Percentiles rank a stretch among this genome's conserved stretches.
phyloP scores from a whole-genome alignment of 2,329 filamentous ascomycete species.

The Neofusicoccum parvum region DNA sequence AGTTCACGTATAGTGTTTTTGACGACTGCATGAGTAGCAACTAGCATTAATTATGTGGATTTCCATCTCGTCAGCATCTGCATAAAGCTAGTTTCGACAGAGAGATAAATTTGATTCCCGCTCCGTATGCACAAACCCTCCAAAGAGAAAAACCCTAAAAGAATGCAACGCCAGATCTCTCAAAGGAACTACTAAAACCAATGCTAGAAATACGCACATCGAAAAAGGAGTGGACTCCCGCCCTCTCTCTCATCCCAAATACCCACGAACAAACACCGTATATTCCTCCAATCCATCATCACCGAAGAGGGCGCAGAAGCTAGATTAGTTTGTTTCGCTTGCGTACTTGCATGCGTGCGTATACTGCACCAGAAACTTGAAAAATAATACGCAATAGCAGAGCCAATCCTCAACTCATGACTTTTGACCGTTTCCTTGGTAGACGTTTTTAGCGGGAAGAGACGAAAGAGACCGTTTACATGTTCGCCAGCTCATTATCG shows the following conservation, averaged over 20 bases:
- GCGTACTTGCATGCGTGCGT: background rate
- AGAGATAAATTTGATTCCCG: background rate
- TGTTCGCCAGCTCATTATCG: slow-evolving; percentile 88
- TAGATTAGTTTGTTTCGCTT: background rate
- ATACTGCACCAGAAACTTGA: too few relatives aligned
- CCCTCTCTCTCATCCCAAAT: background rate
- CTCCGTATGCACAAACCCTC: background rate
- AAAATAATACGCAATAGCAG: background rate
- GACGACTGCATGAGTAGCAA: background rate
- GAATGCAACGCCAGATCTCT: background rate
- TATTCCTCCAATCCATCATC: background rate
- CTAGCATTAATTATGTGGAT: background rate
- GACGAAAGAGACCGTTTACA: slow-evolving; percentile 56
- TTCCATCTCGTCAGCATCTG: background rate
- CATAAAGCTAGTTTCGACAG: too few relatives aligned
- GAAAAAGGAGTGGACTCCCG: slow-evolving; percentile 6
- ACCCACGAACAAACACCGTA: background rate
- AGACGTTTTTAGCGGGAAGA: background rate
- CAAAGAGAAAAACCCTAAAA: background rate
- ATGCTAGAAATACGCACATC: background rate
- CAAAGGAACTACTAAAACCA: background rate
- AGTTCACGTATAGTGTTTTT: background rate
- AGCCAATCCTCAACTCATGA: slow-evolving; percentile 1
- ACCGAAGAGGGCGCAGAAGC: background rate
- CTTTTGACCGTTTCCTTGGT: slow-evolving; percentile 4